Conservation (phyloP, 768 basidiomycete species). For the Boletus pseudopeckii region DNA sequence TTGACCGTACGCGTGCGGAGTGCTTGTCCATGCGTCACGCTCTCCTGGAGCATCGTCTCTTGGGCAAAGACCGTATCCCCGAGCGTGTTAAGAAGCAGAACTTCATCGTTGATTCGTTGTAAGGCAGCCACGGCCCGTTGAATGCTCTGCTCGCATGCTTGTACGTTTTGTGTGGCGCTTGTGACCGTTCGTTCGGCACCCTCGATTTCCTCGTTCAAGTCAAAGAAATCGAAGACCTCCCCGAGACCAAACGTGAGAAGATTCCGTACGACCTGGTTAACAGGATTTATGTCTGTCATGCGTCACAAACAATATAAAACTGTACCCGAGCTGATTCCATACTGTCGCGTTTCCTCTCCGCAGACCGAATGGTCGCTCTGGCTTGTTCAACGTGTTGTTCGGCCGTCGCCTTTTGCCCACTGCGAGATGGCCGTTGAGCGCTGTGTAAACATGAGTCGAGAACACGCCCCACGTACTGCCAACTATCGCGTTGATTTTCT, state of each 20-base stretch:
- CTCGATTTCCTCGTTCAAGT: constrained; percentile 15
- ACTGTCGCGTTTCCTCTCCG: constrained; percentile 10
- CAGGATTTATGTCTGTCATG: neutral
- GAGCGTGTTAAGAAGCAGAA: constrained; percentile 4
- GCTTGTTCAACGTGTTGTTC: constrained; percentile 11
- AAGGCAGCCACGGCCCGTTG: constrained; percentile 4
- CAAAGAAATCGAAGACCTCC: constrained; percentile 14
- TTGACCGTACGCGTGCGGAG: constrained; percentile 13
- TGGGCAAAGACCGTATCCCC: constrained; percentile 1
- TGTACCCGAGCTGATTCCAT: constrained; percentile 15
- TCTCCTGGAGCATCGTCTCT: constrained; percentile 6
- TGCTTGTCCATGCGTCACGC: constrained; percentile 2
- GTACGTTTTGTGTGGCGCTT: constrained; percentile 1
- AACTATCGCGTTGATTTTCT: constrained; percentile 1
- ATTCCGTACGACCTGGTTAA: constrained; percentile 11
- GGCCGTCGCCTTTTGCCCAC: neutral
- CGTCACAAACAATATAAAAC: neutral
- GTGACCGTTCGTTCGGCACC: constrained; percentile 5
- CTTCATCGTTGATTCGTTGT: neutral
- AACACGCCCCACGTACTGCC: constrained; percentile 2
- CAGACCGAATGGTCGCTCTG: constrained; percentile 9
- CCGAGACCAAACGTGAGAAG: constrained; percentile 14
- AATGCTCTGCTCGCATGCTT: constrained; percentile 5
- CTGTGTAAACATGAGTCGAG: neutral
- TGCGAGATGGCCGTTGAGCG: neutral